Conservation (phyloP, 805 yeast species). For the Pichia phayaonensis region DNA sequence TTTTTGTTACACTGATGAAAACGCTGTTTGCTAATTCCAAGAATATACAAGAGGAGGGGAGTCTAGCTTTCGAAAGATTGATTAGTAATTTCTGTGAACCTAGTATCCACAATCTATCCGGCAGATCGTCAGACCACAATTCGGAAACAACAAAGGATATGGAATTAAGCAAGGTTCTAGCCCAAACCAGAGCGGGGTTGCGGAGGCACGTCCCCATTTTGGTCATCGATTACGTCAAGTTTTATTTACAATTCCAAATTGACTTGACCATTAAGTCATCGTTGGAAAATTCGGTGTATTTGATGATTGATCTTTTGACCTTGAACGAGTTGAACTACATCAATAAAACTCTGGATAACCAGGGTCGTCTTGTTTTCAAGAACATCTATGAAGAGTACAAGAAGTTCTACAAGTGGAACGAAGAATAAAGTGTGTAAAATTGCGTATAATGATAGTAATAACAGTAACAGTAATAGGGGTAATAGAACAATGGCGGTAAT, state of each 20-base stretch:
- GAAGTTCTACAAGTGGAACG: conserved; percentile 77
- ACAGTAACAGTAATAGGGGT: no score
- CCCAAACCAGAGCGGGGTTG: conserved; percentile 49
- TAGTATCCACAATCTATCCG: conserved; percentile 13
- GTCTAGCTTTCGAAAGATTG: conserved; percentile 47
- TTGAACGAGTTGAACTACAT: conserved; percentile 55
- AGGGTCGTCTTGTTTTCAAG: conserved; percentile 63
- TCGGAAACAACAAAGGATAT: conserved; percentile 14
- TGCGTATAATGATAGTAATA: no score
- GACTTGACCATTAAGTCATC: conserved; percentile 38
- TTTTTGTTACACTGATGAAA: conserved; percentile 45
- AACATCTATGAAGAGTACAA: conserved; percentile 65
- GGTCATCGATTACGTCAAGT: conserved; percentile 48
- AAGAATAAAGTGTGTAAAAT: conserved; percentile 30
- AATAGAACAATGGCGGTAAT: no score
- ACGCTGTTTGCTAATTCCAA: conserved; percentile 29
- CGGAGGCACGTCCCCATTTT: conserved; percentile 58
- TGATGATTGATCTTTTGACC: conserved; percentile 63
- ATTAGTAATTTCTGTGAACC: conserved; percentile 73
- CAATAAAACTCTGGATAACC: conserved; percentile 57
- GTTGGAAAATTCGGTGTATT: conserved; percentile 49
- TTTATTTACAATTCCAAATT: conserved; percentile 45
- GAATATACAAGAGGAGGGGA: conserved; percentile 27
- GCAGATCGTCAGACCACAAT: conserved; percentile 5
- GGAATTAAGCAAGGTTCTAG: conserved; percentile 45